Base-by-base conservation (phyloP, 208 protist species). In the Leishmania arabica region DNA sequence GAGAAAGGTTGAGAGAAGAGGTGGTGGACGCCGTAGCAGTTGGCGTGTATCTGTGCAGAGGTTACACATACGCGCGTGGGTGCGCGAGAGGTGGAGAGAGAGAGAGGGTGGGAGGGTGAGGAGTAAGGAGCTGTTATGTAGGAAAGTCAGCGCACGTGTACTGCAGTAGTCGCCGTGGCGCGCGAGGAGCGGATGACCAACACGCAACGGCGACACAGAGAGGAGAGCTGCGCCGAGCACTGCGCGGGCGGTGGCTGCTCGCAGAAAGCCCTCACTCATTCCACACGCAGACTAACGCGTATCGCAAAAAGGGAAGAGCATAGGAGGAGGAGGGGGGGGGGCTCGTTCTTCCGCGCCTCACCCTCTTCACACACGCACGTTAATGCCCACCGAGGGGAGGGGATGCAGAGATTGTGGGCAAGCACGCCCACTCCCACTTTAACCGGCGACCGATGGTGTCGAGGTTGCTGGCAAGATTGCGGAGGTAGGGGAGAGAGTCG, bases 261-360 rank as follows among this genome's bases (percentile, higher is more conserved):
- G 40, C 40, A 60, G 65, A 75, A 58, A 62, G 19, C 78, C 64
- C 45, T 68, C 60, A 66, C 62, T 27, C 65, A 42, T 81, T 66
- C 47, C 66, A 8, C 6, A 76, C 15, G 45, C 31, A 4, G 21
- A 34, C 56, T 19, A 40, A 58, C 13, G n/a, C 37, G n/a, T 24
- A 34, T 24, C 27, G 7, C 49, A 40, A 53, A 24, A 84, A 34
- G 68, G 60, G 64, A 84, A 47, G 65, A 15, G 15, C 37, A 8
- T 19, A 45, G 65, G 65, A 45, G 3, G 34, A 37, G 34, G n/a
- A n/a, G n/a, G n/a, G n/a, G 34, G 34, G 7, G 37, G 27, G 42
- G 66, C 40, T 27, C 11, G 40, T n/a, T 71, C 40, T 17, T 47
- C 19, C 24, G 34, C 40, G 8, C 66, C 40, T 42, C 7, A 17